These are phyloP conservation scores for Penicillium crustosum DNA, from an alignment of 2,329 filamentous ascomycete genomes.

Conservation along the genomic window DNA sequence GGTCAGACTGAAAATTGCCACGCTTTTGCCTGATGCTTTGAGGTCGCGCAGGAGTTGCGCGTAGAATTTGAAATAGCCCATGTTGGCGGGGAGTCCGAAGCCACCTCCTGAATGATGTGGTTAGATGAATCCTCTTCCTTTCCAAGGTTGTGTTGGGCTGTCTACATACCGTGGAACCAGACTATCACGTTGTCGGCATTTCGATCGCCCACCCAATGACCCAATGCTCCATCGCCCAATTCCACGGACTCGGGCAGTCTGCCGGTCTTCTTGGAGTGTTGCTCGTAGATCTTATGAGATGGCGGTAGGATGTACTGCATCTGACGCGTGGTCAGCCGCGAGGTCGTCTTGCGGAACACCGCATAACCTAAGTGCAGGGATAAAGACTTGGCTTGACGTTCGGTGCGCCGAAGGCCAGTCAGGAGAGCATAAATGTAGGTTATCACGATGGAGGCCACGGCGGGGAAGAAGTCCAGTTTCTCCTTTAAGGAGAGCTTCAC, in stretches of 20 bases:
- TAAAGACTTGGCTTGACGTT: constrained; percentile 31
- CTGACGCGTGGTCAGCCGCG: constrained; percentile 30
- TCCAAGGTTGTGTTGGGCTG: not conserved
- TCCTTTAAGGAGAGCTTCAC: constrained; percentile 29
- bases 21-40: constrained; percentile 43
- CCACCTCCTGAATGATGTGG: constrained; percentile 50
- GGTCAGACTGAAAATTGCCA: constrained; percentile 55
- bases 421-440: constrained; percentile 31
- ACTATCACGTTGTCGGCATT: constrained; percentile 41
- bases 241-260: constrained; percentile 30
- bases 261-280: constrained; percentile 26
- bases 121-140: not conserved
- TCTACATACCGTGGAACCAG: constrained; percentile 38
- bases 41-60: constrained; percentile 46
- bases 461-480: constrained; percentile 37
- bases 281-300: constrained; percentile 33
- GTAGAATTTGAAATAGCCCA: constrained; percentile 53
- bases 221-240: constrained; percentile 35
- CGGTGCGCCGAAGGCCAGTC: constrained; percentile 30
- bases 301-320: constrained; percentile 33
- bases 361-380: constrained; percentile 39
- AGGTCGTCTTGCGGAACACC: constrained; percentile 33
- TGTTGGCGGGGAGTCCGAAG: constrained; percentile 51
- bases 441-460: constrained; percentile 28
- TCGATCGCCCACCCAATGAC: constrained; percentile 42